Base-by-base conservation (phyloP, 1,284 basidiomycete species). In the Rhodotorula sp. region DNA sequence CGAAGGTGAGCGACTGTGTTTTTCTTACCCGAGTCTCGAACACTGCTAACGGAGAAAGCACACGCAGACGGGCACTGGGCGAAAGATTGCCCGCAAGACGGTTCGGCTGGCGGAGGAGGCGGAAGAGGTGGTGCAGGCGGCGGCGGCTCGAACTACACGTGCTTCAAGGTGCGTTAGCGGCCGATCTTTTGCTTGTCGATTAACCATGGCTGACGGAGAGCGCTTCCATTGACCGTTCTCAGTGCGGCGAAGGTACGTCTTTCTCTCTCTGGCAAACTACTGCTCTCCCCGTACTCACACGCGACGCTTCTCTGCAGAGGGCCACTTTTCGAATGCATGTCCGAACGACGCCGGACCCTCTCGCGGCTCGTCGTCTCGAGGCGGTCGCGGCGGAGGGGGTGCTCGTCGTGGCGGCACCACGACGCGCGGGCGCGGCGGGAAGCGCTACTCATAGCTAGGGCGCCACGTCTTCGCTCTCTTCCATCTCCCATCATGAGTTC, bases 21-120 rank as follows among this genome's bases (percentile, higher is more conserved):
- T 6, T 10, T 8, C 23, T 47, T 16, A n/a, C 4, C 5, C n/a
- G 5, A n/a, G 12, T 15, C 4, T 43, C 8, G 18, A 43, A 3
- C 26, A 16, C 23, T 10, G 49, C 57, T 51, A 31, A 34, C 51
- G 6, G 29, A 57, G 39, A 43, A 14, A 43, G 12, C 26, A 14
- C 16, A 21, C 4, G 14, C 54, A 71, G 64, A 67, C n/a, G 63
- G 74, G 59, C 77, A 78, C 43, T 78, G 73, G 71, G 58, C 67
- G 21, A 80, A 72, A 62, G 77, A 76, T 15, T 83, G 82, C 75
- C 80, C 81, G 0, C 63, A 76, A 39, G 66, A 71, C 34, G 73
- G 65, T 2, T 15, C 20, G 18, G 34, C 29, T 18, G 59, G 54
- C 23, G 59, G 60, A 26, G 60, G 62, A 18, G 43, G 47, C 0